A percentile compares a stretch with the other conserved stretches of the same genome.
Evolutionary conservation across 768 basidiomycete genomes (phyloP).

Genomic region (Psilocybe cubensis): DNA sequence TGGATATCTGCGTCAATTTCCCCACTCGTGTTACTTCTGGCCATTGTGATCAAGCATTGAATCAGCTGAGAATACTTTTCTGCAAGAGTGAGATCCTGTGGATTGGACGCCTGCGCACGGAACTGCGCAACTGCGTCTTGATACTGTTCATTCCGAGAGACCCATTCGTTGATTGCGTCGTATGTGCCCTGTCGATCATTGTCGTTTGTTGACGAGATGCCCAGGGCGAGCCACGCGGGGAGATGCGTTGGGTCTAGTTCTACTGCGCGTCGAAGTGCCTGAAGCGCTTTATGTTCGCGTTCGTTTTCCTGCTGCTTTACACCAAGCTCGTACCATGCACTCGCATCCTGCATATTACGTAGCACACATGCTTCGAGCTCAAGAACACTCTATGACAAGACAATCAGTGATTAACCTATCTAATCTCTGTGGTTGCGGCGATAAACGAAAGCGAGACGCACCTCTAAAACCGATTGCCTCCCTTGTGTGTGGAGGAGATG

Average conservation of each 20-base stretch:
- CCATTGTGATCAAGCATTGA: constrained; percentile 83
- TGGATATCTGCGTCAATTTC: constrained; percentile 93
- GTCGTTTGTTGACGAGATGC: constrained; percentile 92
- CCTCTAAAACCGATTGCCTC: constrained; percentile 45
- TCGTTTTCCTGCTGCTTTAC: constrained; percentile 99
- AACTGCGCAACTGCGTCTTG: constrained; percentile 44
- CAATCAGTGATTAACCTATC: neutral
- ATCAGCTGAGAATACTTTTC: constrained; percentile 61
- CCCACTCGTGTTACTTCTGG: constrained; percentile 55
- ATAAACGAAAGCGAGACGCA: constrained; percentile 25
- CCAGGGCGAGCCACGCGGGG: constrained; percentile 88
- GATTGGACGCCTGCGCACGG: constrained; percentile 33
- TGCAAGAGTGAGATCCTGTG: constrained; percentile 29
- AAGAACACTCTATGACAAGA: constrained; percentile 66
- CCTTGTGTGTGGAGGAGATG: constrained; percentile 41
- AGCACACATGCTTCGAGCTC: constrained; percentile 92
- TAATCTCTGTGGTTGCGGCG: constrained; percentile 3
- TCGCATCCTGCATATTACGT: constrained; percentile 66
- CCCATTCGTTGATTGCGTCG: constrained; percentile 86
- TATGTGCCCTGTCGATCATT: constrained; percentile 74
- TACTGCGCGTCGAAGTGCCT: constrained; percentile 80
- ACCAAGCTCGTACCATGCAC: constrained; percentile 90
- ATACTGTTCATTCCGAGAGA: constrained; percentile 64
- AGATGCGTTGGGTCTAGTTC: constrained; percentile 79
- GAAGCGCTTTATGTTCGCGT: constrained; percentile 87